Evolutionary conservation across 2,329 filamentous ascomycete genomes (phyloP).

Genomic region (Arthrocladium fulminans): DNA sequence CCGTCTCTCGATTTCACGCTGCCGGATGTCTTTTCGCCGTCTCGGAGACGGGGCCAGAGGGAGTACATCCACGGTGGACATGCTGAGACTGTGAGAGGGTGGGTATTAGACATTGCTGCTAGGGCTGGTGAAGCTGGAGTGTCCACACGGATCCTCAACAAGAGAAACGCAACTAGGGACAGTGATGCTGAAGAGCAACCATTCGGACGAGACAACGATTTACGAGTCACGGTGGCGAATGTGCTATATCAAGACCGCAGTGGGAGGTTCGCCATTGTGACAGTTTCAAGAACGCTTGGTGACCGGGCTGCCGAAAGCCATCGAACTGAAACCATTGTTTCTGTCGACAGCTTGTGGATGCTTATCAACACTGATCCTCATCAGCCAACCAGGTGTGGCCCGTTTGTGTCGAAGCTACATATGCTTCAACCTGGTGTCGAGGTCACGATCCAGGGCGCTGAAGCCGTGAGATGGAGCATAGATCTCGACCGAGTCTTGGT

Average conservation of each 20-base stretch:
- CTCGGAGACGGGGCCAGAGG: slow-evolving; percentile 16
- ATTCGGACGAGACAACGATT: neutral
- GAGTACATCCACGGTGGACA: slow-evolving; percentile 18
- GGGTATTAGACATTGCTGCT: slow-evolving; percentile 17
- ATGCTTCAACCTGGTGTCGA: slow-evolving; percentile 63
- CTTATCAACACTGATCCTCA: neutral
- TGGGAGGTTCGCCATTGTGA: neutral
- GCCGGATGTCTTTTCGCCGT: slow-evolving; percentile 22
- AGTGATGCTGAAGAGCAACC: no score
- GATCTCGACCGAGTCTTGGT: neutral
- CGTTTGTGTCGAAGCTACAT: slow-evolving; percentile 56
- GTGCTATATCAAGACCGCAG: neutral
- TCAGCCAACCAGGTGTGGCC: neutral
- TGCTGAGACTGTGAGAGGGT: slow-evolving; percentile 16
- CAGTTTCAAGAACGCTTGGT: no score
- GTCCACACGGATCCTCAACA: no score
- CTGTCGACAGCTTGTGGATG: neutral
- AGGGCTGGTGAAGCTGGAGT: neutral
- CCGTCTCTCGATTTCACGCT: slow-evolving; percentile 6
- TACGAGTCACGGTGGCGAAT: neutral
- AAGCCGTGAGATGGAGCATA: neutral
- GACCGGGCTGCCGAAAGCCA: no score
- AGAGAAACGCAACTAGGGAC: no score
- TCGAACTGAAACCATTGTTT: neutral
- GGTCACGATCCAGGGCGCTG: slow-evolving; percentile 46